Base-by-base conservation (phyloP, 2,329 filamentous ascomycete genomes). In the Sporothrix pallida region DNA sequence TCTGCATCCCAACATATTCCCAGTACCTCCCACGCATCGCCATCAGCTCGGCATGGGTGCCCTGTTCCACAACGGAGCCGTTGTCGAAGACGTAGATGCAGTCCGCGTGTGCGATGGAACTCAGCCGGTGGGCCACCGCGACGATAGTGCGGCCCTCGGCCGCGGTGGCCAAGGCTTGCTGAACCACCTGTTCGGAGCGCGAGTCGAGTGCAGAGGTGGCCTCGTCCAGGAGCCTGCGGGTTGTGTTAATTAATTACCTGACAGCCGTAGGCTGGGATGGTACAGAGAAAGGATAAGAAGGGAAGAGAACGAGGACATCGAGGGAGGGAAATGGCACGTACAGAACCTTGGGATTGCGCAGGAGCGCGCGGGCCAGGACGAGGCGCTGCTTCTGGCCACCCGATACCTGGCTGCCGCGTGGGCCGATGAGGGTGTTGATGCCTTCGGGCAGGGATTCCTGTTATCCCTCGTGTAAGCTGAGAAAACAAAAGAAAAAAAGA, bases 311-410 rank as follows among this genome's bases (percentile, higher is more conserved):
- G 3, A 65, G 60, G 17, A 42, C 15, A 63, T 20, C 60, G 15
- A 46, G n/a, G 50, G 17, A 20, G 50, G 50, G 17, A 20, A n/a
- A 46, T 4, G 26, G 8, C 23, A 58, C 67, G 31, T 70, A 73
- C 1, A 98, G 84, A 73, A 98, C 90, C 81, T 93, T 94, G 8
- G 95, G 95, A 78, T 97, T 90, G 20, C 95, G 91, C 56, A 98
- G 89, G 12, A 98, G 85, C 0, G 95, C 95, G 9, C 95, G 90
- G 6, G 95, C 95, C 79, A 98, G 98, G 68, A 93, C 95, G 54
- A 98, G 91, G 75, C 95, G 92, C 82, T 98, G 95, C 80, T 97
- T 97, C 82, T 98, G 95, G 0, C 95, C 95, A 72, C 95, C 95
- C 1, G 92, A 95, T 13, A 97, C 84, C 80, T 97, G 88, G n/a